Base-by-base conservation (phyloP, 495 filamentous ascomycete species). In the Achaetomiella virescens region DNA sequence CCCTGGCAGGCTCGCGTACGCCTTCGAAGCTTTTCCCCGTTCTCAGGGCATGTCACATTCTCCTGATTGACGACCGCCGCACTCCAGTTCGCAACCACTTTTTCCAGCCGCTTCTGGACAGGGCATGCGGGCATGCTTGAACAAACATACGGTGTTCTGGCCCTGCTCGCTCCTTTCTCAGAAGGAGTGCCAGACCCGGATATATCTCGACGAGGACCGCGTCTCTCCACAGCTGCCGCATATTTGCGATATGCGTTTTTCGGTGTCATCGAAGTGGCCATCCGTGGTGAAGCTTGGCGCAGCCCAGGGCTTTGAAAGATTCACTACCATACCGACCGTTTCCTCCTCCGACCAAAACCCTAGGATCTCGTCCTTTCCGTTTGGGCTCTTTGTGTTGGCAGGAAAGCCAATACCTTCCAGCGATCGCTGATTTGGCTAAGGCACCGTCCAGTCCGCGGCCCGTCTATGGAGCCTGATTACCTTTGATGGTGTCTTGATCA, bases 141-240 rank as follows among this genome's bases (percentile, higher is more conserved):
- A 59, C 50, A 44, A 59, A 64, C 6, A 33, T 22, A 20, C 46
- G 25, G 35, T 61, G 36, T 7, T 59, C 59, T 11, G 33, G 22
- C n/a, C 48, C 43, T 15, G 52, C 53, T 21, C 29, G 9, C 36
- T 52, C 44, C 15, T 41, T 35, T 24, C 43, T 41, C 24, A 62
- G 22, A 10, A 64, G 49, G 21, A 58, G 36, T 17, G 59, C 59
- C 37, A 64, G 17, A 3, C 61, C 58, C 14, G 56, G 56, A 20
- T 59, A 44, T 6, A 59, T 33, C 27, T 59, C 56, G 9, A 59
- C 50, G 9, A 69, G 60, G 47, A 61, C 58, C 55, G 66, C 48
- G 20, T 61, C 63, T 31, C 59, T 38, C 46, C 46, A 38, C 53
- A 66, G 41, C 52, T 52, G 53, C 48, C 45, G 38, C 44, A 59